A percentile compares a stretch with the other conserved stretches of the same genome.
phyloP scores from a whole-genome alignment of 2,329 filamentous ascomycete genomes.

The Diplodia seriata region DNA sequence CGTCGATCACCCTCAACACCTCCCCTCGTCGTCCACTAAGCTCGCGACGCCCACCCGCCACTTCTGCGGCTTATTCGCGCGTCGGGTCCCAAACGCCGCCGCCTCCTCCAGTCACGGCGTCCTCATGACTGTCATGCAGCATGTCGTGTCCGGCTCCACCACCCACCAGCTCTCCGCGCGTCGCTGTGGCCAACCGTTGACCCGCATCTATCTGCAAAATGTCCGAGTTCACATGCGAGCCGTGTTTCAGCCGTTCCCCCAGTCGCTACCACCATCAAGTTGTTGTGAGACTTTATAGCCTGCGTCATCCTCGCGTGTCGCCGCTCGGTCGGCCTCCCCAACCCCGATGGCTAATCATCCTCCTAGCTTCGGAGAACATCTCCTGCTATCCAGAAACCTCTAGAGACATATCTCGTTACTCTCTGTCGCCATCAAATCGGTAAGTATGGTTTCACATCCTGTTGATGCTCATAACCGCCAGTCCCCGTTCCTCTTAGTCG shows the following conservation, averaged over 20 bases:
- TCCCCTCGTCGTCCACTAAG: background rate
- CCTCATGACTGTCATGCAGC: constrained; percentile 1
- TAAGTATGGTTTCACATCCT: constrained; percentile 16
- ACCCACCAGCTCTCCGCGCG: constrained; percentile 6
- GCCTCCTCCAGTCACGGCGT: background rate
- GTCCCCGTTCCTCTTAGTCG: no score
- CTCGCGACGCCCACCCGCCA: background rate
- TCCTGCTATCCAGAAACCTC: constrained; percentile 1
- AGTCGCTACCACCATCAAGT: background rate
- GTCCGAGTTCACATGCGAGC: constrained; percentile 5
- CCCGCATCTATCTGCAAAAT: constrained; percentile 4
- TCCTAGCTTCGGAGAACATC: constrained; percentile 2
- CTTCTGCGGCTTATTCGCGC: constrained; percentile 6
- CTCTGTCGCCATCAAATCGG: background rate
- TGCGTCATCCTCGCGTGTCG: constrained; percentile 7
- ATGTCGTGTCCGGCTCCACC: constrained; percentile 22
- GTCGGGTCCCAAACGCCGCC: background rate
- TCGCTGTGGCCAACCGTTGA: constrained; percentile 12
- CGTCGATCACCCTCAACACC: constrained; percentile 23
- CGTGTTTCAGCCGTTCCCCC: constrained; percentile 18
- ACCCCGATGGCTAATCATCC: constrained; percentile 9
- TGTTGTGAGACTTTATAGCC: constrained; percentile 27
- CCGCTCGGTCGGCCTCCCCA: constrained; percentile 9
- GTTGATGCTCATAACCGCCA: background rate
- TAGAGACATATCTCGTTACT: constrained; percentile 18